A percentile compares a stretch with the other conserved stretches of the same genome.
Conservation (phyloP, 176 grass and related monocot genomes). For the Sorghum bicolor region DNA sequence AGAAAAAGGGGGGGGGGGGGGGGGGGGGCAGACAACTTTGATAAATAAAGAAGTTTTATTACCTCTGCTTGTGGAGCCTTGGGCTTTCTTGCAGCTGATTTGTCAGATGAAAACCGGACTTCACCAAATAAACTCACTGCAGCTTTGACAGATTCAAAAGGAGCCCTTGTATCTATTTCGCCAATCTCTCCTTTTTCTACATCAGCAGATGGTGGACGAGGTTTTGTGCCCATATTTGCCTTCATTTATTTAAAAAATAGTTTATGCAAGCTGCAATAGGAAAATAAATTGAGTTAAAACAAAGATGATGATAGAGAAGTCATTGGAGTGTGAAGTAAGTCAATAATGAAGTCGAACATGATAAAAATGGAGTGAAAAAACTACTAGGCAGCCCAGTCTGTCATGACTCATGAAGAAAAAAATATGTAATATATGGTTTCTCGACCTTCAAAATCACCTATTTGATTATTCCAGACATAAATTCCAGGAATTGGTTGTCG, state of each 20-base stretch:
- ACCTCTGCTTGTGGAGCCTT: conserved; percentile 79
- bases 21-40: no score
- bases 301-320: background rate
- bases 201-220: conserved; percentile 47
- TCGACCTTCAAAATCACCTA: background rate
- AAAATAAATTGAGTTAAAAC: conserved; percentile 7
- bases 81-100: conserved; percentile 50
- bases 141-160: conserved; percentile 96
- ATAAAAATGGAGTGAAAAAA: background rate
- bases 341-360: background rate
- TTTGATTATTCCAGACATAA: background rate
- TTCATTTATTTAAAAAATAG: conserved; percentile 15
- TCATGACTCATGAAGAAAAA: background rate
- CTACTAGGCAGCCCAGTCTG: background rate
- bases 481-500: background rate
- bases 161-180: conserved; percentile 97
- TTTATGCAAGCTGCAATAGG: conserved; percentile 27
- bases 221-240: conserved; percentile 66
- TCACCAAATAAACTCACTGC: conserved; percentile 97
- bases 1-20: no score
- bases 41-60: background rate
- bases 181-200: conserved; percentile 58
- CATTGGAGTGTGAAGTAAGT: background rate
- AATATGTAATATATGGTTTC: background rate
- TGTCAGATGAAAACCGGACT: conserved; percentile 67